Base-by-base conservation (phyloP, 352 stramenopile species). In the Phytophthora podocarpi region DNA sequence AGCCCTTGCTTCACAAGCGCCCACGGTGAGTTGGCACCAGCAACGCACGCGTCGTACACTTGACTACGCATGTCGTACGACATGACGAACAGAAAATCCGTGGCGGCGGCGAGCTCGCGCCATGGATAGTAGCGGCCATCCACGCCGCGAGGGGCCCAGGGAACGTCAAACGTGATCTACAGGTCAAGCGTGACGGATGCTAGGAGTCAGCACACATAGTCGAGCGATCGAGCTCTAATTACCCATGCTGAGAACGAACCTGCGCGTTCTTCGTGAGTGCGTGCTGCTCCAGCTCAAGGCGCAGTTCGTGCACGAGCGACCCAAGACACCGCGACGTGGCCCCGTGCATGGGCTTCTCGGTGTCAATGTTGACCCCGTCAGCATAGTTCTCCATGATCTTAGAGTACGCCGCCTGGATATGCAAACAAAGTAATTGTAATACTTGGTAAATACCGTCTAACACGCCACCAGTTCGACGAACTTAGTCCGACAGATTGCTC, bases 31-130 rank as follows among this genome's bases (percentile, higher is more conserved):
- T 98, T 98, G 28, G 92, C 86, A 12, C 70, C 68, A 1, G 89
- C 90, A 35, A 97, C 59, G 66, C 92, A 98, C 55, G 80, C 74
- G 47, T 96, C 86, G 59, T 95, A 96, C 40, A 98, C 87, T 79
- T 97, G 91, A 53, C 86, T 96, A 26, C 85, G 86, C 77, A 95
- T 97, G 60, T 97, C 92, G 64, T 98, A 98, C 72, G 83, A 90
- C 92, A 98, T 98, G 47, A 98, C 85, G 49, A 97, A 97, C 27
- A 97, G 67, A 46, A 95, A 89, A 67, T 98, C 90, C 9, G 75
- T 60, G 3, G 68, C 74, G 12, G 78, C 54, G 2, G 82, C 82
- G 16, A 96, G 76, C 28, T 78, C 80, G 18, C 71, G 73, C 79
- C 87, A 96, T 49, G 90, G 72, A 52, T 97, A 97, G 39, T 90